phyloP scores from a whole-genome alignment of 352 stramenopile genomes.

The Phytopythium mirpurense region DNA sequence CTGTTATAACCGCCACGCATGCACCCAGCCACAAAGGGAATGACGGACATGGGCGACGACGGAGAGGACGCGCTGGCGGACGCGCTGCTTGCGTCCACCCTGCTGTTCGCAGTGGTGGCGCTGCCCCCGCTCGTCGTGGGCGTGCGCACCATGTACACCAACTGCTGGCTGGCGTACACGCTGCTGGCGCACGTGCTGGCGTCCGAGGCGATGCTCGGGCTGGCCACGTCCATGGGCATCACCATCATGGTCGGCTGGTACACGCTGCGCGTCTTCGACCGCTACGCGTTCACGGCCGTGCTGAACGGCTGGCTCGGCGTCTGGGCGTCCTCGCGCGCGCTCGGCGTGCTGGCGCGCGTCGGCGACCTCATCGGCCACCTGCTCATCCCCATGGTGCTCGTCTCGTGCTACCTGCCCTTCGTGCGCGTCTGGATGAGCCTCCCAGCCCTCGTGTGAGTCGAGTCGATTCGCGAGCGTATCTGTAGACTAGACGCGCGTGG shows the following conservation, averaged over 20 bases:
- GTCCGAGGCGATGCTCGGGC: slow-evolving; percentile 56
- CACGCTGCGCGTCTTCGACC: slow-evolving; percentile 75
- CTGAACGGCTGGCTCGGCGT: slow-evolving; percentile 73
- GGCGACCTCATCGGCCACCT: slow-evolving; percentile 66
- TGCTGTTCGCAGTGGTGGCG: slow-evolving; percentile 59
- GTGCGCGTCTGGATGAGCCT: slow-evolving; percentile 82
- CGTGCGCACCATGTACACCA: slow-evolving; percentile 75
- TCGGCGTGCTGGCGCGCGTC: slow-evolving; percentile 54
- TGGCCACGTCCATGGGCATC: slow-evolving; percentile 75
- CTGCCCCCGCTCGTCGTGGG: slow-evolving; percentile 50
- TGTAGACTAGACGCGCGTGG: background rate
- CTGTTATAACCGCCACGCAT: no score
- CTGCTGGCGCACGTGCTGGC: slow-evolving; percentile 38
- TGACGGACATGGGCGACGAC: background rate
- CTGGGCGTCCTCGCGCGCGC: slow-evolving; percentile 58
- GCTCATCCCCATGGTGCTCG: slow-evolving; percentile 61
- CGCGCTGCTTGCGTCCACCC: slow-evolving; percentile 30
- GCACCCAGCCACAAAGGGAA: no score
- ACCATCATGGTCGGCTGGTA: slow-evolving; percentile 87
- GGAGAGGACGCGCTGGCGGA: slow-evolving; percentile 31
- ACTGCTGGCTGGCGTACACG: slow-evolving; percentile 74
- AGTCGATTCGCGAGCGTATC: slow-evolving; percentile 1
- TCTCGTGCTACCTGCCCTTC: slow-evolving; percentile 69
- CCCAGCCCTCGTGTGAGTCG: slow-evolving; percentile 58
- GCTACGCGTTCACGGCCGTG: slow-evolving; percentile 66